phyloP scores from a whole-genome alignment of 2,329 filamentous ascomycete genomes.

The Colletotrichum sp. region DNA sequence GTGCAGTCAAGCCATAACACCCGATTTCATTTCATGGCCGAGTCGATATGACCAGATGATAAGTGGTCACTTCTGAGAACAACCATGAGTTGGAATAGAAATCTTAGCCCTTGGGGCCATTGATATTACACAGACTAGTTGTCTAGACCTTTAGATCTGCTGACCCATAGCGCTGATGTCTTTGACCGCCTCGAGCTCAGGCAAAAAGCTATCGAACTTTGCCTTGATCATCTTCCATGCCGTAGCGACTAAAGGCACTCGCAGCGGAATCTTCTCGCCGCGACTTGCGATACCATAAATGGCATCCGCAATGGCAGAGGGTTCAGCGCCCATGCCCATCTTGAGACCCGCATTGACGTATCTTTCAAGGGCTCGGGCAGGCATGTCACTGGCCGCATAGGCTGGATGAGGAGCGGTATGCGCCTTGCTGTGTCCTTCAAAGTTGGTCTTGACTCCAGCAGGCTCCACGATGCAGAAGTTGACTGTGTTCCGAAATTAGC shows the following conservation, averaged over 20 bases:
- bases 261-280: constrained; percentile 40
- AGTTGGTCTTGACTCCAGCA: constrained; percentile 42
- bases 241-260: constrained; percentile 45
- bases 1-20: neutral
- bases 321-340: constrained; percentile 27
- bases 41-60: accelerated
- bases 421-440: constrained; percentile 25
- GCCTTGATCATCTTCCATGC: constrained; percentile 36
- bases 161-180: constrained; percentile 29
- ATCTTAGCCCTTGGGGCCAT: neutral
- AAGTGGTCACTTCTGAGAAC: neutral
- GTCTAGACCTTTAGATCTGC: neutral
- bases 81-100: neutral
- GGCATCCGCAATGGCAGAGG: constrained; percentile 37
- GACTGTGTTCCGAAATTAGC: constrained; percentile 31
- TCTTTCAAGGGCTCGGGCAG: constrained; percentile 31
- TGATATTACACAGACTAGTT: neutral
- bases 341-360: constrained; percentile 8
- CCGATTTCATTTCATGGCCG: accelerated
- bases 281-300: constrained; percentile 39
- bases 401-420: constrained; percentile 38
- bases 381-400: constrained; percentile 37
- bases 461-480: constrained; percentile 49
- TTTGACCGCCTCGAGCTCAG: constrained; percentile 38
- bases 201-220: constrained; percentile 33